Conservation (phyloP, 2,329 filamentous ascomycete genomes). For the Aureobasidium mangrovei region DNA sequence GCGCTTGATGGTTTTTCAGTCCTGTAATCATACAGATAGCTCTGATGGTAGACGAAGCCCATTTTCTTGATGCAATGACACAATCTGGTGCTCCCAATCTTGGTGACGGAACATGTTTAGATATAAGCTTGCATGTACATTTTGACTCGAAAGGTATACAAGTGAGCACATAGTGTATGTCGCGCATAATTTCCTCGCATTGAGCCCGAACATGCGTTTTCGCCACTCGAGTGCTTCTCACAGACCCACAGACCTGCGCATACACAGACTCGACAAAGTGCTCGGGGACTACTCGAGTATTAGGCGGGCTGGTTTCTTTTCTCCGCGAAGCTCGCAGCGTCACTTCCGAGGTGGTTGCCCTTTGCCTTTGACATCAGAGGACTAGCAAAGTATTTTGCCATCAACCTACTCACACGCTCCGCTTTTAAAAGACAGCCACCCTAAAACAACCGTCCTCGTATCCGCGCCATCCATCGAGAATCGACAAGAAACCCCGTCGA, state of each 20-base stretch:
- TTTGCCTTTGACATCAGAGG: neutral
- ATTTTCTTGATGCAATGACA: neutral
- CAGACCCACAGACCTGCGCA: too few species aligned
- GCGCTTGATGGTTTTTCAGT: constrained; percentile 4
- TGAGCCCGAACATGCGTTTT: too few species aligned
- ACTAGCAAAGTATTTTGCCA: neutral
- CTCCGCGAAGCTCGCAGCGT: neutral
- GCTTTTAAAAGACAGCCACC: neutral
- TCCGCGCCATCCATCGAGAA: neutral
- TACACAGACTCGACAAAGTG: too few species aligned
- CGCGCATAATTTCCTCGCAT: too few species aligned
- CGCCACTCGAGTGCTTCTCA: too few species aligned
- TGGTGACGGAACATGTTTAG: too few species aligned
- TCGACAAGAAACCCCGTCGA: neutral
- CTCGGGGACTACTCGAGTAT: too few species aligned
- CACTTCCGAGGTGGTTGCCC: neutral
- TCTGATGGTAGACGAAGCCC: constrained; percentile 9
- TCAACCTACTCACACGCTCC: neutral
- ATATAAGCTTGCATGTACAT: too few species aligned
- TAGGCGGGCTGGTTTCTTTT: neutral
- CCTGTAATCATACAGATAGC: constrained; percentile 11
- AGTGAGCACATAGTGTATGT: too few species aligned
- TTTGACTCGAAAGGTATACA: too few species aligned
- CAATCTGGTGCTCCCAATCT: neutral
- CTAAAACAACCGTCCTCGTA: neutral